phyloP scores from a whole-genome alignment of 768 basidiomycete species.

The Leccinellum rugosiceps region DNA sequence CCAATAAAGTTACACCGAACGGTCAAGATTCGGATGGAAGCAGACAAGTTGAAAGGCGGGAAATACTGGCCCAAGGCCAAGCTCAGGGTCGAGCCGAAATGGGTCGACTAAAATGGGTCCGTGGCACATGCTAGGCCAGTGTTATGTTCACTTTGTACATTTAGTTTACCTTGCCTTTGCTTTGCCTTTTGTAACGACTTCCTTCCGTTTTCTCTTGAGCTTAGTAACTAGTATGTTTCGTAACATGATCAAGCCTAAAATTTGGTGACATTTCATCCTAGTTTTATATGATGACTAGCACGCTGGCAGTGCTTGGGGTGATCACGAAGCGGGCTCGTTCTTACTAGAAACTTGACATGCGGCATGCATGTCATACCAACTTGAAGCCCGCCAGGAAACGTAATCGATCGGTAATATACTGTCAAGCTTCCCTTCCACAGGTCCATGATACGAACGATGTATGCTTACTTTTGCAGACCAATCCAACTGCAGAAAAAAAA shows the following conservation, averaged over 20 bases:
- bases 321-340: neutral
- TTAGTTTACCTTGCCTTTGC: neutral
- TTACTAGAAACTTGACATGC: too few species aligned
- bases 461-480: too few species aligned
- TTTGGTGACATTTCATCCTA: neutral
- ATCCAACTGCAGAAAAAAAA: too few species aligned
- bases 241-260: too few species aligned
- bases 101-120: constrained; percentile 37
- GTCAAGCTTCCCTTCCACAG: too few species aligned
- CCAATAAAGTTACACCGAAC: constrained; percentile 47
- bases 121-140: neutral
- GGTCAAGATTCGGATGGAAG: constrained; percentile 52
- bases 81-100: constrained; percentile 35
- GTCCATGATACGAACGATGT: too few species aligned
- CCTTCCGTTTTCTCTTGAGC: neutral
- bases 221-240: neutral
- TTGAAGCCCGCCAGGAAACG: too few species aligned
- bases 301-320: too few species aligned
- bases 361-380: too few species aligned
- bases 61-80: constrained; percentile 42
- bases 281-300: neutral
- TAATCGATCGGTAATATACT: neutral
- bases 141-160: neutral
- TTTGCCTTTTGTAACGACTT: neutral
- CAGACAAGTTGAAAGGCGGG: constrained; percentile 30